Percentiles rank a stretch among this genome's conserved stretches.
These are phyloP conservation scores for Cercospora canescens DNA, from an alignment of 2,329 filamentous ascomycete species.

Conservation along the genomic window DNA sequence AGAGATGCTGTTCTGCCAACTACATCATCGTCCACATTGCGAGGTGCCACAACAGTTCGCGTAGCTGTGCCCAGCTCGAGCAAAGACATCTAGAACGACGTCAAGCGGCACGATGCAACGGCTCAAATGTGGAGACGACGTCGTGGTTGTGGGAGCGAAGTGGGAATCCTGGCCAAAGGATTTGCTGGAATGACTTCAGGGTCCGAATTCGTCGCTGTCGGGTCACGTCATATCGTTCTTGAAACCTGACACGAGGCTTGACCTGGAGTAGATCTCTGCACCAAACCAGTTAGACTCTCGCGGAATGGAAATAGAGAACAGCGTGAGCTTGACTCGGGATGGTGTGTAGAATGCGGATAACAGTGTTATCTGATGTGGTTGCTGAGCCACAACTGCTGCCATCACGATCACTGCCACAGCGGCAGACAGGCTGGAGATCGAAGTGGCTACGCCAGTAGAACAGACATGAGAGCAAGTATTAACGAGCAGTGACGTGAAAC, in stretches of 20 bases:
- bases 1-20: neutral
- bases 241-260: conserved; percentile 1
- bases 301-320: neutral
- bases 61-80: neutral
- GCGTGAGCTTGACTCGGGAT: neutral
- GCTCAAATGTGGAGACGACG: neutral
- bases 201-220: neutral
- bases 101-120: neutral
- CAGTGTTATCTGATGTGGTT: neutral
- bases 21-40: conserved; percentile 6
- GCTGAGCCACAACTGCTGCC: neutral
- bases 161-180: conserved; percentile 10
- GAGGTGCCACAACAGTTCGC: neutral
- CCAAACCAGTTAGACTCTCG: neutral
- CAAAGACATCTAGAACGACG: neutral
- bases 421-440: neutral
- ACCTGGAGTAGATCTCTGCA: neutral
- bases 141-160: neutral
- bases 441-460: neutral
- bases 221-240: neutral
- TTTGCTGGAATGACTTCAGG: neutral
- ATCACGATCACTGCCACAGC: neutral
- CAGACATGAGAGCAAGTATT: neutral
- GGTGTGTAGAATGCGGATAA: neutral
- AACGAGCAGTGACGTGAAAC: neutral